Evolutionary conservation across 192 early-diverging fungal genomes (phyloP).

Genomic region (Umbelopsis vinacea): DNA sequence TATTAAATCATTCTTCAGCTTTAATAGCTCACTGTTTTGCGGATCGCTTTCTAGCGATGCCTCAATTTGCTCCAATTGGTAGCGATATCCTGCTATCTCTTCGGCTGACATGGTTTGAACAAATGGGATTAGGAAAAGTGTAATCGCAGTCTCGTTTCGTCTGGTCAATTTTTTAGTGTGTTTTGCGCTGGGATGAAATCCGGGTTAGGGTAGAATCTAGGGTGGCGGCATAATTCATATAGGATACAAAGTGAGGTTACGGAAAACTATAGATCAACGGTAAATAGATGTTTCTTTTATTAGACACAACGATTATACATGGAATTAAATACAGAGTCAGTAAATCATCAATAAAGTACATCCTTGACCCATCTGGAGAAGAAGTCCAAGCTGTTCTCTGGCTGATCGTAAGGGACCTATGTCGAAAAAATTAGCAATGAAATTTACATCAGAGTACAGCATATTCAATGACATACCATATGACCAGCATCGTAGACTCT

Average conservation of each 20-base stretch:
- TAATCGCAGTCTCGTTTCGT: neutral
- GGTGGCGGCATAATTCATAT: no score
- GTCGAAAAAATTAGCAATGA: neutral
- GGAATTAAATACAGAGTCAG: neutral
- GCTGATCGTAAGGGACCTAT: slow-evolving; percentile 86
- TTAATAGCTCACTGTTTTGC: slow-evolving; percentile 67
- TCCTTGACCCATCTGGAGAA: slow-evolving; percentile 78
- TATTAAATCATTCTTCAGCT: slow-evolving; percentile 65
- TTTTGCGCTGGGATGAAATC: neutral
- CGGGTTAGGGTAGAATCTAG: no score
- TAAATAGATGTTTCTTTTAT: neutral
- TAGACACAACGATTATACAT: neutral
- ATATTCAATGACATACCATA: slow-evolving; percentile 55
- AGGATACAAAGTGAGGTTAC: no score
- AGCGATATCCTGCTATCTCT: slow-evolving; percentile 62
- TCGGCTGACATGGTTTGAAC: slow-evolving; percentile 45
- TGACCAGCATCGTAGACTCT: slow-evolving; percentile 87
- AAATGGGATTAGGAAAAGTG: slow-evolving; percentile 10
- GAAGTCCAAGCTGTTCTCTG: slow-evolving; percentile 78
- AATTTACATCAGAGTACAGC: neutral
- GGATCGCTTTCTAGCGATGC: slow-evolving; percentile 70
- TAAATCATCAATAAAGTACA: neutral
- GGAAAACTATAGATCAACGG: neutral
- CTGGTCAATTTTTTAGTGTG: neutral
- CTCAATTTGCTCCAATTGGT: slow-evolving; percentile 75